Evolutionary conservation across 768 basidiomycete genomes (phyloP).

Genomic region (Hygrocybe coccinea): DNA sequence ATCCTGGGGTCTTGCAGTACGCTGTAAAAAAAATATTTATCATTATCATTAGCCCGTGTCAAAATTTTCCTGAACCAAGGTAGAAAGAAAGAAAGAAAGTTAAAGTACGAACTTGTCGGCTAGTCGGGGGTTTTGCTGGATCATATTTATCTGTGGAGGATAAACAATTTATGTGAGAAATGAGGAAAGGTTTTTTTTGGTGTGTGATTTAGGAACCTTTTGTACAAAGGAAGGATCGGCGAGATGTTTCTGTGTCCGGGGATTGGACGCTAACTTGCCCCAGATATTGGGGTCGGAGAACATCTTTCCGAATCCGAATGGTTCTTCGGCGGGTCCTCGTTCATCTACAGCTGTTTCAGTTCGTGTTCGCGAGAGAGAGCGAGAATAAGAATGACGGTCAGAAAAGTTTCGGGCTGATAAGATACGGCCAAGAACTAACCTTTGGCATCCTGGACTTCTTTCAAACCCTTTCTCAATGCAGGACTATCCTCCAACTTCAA

Average conservation of each 20-base stretch:
- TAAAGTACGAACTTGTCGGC: conserved; percentile 54
- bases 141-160: conserved; percentile 48
- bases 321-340: conserved; percentile 34
- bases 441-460: conserved; percentile 84
- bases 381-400: not conserved
- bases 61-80: not conserved
- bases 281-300: conserved; percentile 83
- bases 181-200: not conserved
- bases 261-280: conserved; percentile 80
- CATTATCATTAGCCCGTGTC: too few species aligned
- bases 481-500: conserved; percentile 79
- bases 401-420: conserved; percentile 5
- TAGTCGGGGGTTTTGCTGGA: conserved; percentile 64
- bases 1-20: conserved; percentile 80
- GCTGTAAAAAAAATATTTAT: conserved; percentile 24
- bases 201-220: not conserved
- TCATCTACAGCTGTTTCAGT: not conserved
- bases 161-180: not conserved
- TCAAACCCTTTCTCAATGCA: conserved; percentile 77
- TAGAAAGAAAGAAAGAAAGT: not conserved
- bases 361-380: too few species aligned
- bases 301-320: conserved; percentile 61
- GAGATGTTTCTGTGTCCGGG: conserved; percentile 78
- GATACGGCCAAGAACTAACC: conserved; percentile 37
- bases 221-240: conserved; percentile 76